A percentile compares a stretch with the other conserved stretches of the same genome.
Evolutionary conservation across 169 alveolate genomes (phyloP).

Genomic region (Neospora caninum): DNA sequence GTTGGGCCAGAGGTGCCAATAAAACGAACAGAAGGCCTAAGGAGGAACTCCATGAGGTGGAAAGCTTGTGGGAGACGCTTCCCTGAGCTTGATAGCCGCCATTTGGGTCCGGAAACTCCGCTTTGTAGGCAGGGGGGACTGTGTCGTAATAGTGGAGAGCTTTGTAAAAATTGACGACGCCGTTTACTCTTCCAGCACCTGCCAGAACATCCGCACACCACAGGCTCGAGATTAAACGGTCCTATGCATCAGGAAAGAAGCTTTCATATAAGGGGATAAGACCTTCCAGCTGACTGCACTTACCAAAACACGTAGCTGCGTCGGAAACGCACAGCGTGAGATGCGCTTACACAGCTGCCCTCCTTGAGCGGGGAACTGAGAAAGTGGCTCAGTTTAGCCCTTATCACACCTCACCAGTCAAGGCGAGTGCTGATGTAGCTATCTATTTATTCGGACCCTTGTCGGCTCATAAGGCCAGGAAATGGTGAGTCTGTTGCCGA

Average conservation of each 20-base stretch:
- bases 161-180: conserved; percentile 63
- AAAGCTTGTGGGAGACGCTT: not conserved
- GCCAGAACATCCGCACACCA: not conserved
- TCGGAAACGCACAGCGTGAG: too few relatives aligned
- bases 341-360: too few relatives aligned
- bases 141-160: conserved; percentile 62
- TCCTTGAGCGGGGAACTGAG: too few relatives aligned
- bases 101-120: conserved; percentile 53
- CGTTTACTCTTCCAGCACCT: conserved; percentile 60
- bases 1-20: not conserved
- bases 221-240: not conserved
- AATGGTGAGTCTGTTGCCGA: too few relatives aligned
- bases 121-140: conserved; percentile 49
- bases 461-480: too few relatives aligned
- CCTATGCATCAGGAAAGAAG: not conserved
- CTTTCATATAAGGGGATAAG: not conserved
- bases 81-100: conserved; percentile 53
- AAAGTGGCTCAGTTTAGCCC: too few relatives aligned
- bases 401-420: too few relatives aligned
- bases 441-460: too few relatives aligned
- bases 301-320: too few relatives aligned
- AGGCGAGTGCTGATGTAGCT: too few relatives aligned
- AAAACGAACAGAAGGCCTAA: not conserved
- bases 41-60: not conserved
- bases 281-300: too few relatives aligned